phyloP scores from a whole-genome alignment of 768 basidiomycete species.

The Trametes meyenii region DNA sequence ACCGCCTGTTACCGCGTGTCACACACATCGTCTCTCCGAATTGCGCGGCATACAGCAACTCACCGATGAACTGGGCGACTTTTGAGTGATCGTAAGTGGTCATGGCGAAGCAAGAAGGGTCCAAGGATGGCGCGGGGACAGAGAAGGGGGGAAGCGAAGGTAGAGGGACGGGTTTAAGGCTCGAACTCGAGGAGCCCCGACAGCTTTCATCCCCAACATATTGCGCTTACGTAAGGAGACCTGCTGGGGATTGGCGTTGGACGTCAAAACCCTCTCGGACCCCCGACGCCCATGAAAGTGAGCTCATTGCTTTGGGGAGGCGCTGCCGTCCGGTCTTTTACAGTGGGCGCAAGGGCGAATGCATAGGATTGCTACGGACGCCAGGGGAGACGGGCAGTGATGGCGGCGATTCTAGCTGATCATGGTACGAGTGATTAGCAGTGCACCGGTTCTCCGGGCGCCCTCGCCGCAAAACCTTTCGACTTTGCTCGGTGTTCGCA shows the following conservation, averaged over 20 bases:
- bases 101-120: conserved; percentile 26
- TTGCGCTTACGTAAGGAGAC: conserved; percentile 21
- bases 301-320: conserved; percentile 1
- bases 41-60: conserved; percentile 22
- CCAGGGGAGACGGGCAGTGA: conserved; percentile 7
- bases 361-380: conserved; percentile 5
- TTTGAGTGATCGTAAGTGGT: conserved; percentile 55
- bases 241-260: conserved; percentile 19
- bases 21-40: conserved; percentile 13
- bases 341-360: neutral
- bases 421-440: conserved; percentile 12
- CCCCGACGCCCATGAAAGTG: conserved; percentile 6
- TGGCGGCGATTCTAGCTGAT: conserved; percentile 5
- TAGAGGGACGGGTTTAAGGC: conserved; percentile 14
- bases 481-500: too few species aligned
- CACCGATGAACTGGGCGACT: conserved; percentile 68
- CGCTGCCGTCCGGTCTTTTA: neutral
- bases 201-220: conserved; percentile 23
- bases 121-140: neutral
- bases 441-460: neutral
- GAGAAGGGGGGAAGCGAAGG: conserved; percentile 4
- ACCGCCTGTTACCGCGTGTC: conserved; percentile 62
- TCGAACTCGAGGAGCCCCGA: conserved; percentile 5
- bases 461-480: too few species aligned
- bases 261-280: conserved; percentile 11